Percentiles rank a stretch among this genome's conserved stretches.
These are phyloP conservation scores for Boletales sp. DNA, from an alignment of 768 basidiomycete genomes.

Conservation along the genomic window DNA sequence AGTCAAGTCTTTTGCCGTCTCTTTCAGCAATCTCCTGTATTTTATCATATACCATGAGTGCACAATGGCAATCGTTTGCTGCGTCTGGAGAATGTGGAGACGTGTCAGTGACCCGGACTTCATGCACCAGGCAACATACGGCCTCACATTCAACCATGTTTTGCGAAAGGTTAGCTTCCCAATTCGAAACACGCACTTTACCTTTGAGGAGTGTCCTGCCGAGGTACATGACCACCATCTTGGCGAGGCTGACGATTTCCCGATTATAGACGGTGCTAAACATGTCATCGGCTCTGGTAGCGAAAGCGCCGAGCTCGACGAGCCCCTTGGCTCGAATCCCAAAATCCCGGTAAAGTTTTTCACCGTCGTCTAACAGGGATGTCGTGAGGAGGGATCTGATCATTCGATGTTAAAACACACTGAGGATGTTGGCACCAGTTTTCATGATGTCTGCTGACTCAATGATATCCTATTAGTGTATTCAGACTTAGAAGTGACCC, in stretches of 20 bases:
- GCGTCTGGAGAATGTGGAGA: conserved; percentile 34
- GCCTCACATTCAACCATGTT: conserved; percentile 38
- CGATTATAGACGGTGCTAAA: conserved; percentile 35
- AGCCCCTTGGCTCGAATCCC: conserved; percentile 40
- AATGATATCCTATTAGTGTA: conserved; percentile 38
- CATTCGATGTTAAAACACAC: conserved; percentile 27
- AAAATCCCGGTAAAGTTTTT: conserved; percentile 46
- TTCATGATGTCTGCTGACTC: conserved; percentile 40
- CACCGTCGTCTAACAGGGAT: conserved; percentile 39
- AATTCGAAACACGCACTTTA: conserved; percentile 44
- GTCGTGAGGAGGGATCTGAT: not conserved
- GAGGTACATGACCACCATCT: conserved; percentile 42
- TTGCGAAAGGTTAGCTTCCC: conserved; percentile 37
- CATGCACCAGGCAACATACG: not conserved
- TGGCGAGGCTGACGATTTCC: conserved; percentile 40
- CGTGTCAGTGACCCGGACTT: not conserved
- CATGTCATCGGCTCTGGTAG: conserved; percentile 34
- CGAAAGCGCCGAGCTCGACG: conserved; percentile 45
- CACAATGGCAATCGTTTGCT: conserved; percentile 49
- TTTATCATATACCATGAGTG: conserved; percentile 40
- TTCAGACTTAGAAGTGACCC: not conserved
- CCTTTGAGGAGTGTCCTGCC: conserved; percentile 40
- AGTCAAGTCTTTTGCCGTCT: conserved; percentile 14
- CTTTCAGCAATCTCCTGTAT: conserved; percentile 32
- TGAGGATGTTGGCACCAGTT: conserved; percentile 46